These are phyloP conservation scores for Trichosporon sp. DNA, from an alignment of 1,284 basidiomycete genomes.

Conservation along the genomic window DNA sequence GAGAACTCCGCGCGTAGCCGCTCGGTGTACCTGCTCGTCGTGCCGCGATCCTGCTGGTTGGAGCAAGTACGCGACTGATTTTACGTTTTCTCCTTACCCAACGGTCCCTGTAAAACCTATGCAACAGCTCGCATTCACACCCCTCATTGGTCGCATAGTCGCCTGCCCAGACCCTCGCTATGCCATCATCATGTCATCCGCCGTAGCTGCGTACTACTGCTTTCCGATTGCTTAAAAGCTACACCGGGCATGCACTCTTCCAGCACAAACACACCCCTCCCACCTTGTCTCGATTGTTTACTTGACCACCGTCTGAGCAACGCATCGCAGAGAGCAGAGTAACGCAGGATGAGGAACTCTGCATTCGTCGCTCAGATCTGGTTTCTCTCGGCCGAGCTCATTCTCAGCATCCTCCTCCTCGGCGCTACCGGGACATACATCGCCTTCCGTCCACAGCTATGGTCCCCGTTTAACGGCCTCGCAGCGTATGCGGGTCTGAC, in stretches of 20 bases:
- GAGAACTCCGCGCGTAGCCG: not conserved
- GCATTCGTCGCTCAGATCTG: slow-evolving; percentile 6
- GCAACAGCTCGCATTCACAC: slow-evolving; percentile 2
- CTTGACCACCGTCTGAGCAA: not conserved
- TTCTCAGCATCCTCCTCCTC: slow-evolving; percentile 1
- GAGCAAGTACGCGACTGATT: slow-evolving; percentile 5
- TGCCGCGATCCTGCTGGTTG: not conserved
- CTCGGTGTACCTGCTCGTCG: not conserved
- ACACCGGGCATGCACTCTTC: not conserved
- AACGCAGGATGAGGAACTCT: not conserved
- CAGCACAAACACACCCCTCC: not conserved
- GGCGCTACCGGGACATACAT: not conserved
- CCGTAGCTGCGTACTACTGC: not conserved
- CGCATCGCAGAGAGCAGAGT: not conserved
- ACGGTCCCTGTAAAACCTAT: not conserved
- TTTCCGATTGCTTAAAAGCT: not conserved
- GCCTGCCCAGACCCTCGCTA: not conserved
- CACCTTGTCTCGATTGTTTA: not conserved
- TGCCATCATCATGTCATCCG: not conserved
- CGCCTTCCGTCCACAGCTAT: not conserved
- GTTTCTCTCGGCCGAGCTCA: not conserved
- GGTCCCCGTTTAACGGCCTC: slow-evolving; percentile 1
- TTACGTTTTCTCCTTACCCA: not conserved
- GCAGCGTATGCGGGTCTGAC: not conserved
- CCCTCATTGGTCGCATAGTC: not conserved